Percentiles rank a stretch among this genome's conserved stretches.
These are phyloP conservation scores for Cicer yamashitae DNA, from an alignment of 306 rosid genomes.

Conservation along the genomic window DNA sequence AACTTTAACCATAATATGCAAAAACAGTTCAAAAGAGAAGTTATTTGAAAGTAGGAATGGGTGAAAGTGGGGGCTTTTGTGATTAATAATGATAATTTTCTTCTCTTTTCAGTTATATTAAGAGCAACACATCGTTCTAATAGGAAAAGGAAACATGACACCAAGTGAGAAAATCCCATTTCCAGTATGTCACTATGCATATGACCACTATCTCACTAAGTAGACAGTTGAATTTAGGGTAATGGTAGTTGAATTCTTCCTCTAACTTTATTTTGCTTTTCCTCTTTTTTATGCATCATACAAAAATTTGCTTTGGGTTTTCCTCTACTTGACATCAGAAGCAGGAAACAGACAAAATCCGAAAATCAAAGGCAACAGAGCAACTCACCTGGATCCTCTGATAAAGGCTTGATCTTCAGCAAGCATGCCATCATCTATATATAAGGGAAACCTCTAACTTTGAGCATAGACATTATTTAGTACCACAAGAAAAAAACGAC, in stretches of 20 bases:
- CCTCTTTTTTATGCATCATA: constrained; percentile 4
- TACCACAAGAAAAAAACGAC: constrained; percentile 33
- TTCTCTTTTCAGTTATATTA: not conserved
- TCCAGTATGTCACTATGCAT: not conserved
- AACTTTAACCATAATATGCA: constrained; percentile 19
- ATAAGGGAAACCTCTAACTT: constrained; percentile 47
- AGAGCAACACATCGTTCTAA: not conserved
- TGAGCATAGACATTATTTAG: constrained; percentile 39
- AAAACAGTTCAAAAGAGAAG: not conserved
- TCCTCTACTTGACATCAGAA: constrained; percentile 30
- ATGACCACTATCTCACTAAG: not conserved
- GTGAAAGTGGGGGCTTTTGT: constrained; percentile 25
- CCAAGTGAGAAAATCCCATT: constrained; percentile 15
- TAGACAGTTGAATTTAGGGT: constrained; percentile 1
- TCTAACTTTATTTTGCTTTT: constrained; percentile 9
- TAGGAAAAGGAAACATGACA: constrained; percentile 31
- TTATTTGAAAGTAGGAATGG: constrained; percentile 16
- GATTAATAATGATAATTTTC: not conserved
- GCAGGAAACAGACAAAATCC: constrained; percentile 36
- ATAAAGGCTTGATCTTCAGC: constrained; percentile 49
- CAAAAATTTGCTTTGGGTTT: constrained; percentile 7
- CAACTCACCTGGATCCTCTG: constrained; percentile 61
- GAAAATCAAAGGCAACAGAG: constrained; percentile 35
- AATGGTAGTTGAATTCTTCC: constrained; percentile 14
- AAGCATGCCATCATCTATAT: constrained; percentile 43